phyloP scores from a whole-genome alignment of 1,284 basidiomycete genomes.

The Pseudozyma sp. region DNA sequence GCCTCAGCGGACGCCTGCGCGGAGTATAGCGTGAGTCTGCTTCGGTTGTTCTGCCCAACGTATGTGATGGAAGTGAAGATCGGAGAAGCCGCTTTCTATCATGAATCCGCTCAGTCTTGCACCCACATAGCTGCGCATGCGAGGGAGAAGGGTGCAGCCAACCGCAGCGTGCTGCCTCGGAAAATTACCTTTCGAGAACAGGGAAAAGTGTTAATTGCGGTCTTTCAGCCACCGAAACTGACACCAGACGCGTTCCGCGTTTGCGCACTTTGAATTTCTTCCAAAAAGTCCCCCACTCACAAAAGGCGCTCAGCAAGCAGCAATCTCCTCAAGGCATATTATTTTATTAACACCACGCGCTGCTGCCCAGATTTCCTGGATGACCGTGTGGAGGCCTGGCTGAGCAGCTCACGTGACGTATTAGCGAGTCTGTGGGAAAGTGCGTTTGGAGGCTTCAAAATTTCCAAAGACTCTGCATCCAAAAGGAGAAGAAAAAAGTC shows the following conservation, averaged over 20 bases:
- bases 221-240: conserved; percentile 17
- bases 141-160: background rate
- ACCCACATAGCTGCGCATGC: too few species aligned
- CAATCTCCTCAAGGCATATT: background rate
- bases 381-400: conserved; percentile 34
- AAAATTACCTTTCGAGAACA: background rate
- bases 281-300: conserved; percentile 1
- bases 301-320: background rate
- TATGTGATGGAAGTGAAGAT: background rate
- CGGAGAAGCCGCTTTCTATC: background rate
- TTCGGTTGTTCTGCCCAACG: too few species aligned
- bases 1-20: too few species aligned
- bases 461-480: background rate
- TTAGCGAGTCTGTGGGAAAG: background rate
- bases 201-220: conserved; percentile 44
- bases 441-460: background rate
- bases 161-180: background rate
- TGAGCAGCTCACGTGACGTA: conserved; percentile 39
- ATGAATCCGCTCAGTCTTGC: too few species aligned
- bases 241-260: conserved; percentile 38
- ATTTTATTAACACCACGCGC: background rate
- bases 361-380: background rate
- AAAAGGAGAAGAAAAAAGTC: conserved; percentile 13
- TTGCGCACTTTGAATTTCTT: background rate
- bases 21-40: too few species aligned